phyloP scores from a whole-genome alignment of 352 stramenopile species.

The Pilasporangium apinafurcum region DNA sequence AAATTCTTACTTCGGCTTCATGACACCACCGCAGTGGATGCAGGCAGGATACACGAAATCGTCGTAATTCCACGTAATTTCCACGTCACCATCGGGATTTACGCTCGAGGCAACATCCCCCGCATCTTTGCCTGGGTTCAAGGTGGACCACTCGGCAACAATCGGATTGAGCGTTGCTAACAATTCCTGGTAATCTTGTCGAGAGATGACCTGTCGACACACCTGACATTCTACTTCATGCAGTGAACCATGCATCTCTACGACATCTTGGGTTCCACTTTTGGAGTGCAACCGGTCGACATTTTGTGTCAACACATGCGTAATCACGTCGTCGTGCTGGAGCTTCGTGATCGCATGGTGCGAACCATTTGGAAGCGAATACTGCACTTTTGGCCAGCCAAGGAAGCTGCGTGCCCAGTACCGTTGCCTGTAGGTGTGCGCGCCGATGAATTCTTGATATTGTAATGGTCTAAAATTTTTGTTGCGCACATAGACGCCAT shows the following conservation, averaged over 20 bases:
- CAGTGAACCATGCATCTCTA: conserved; percentile 93
- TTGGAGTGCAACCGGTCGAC: conserved; percentile 94
- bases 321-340: conserved; percentile 34
- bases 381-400: conserved; percentile 80
- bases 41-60: conserved; percentile 79
- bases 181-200: conserved; percentile 84
- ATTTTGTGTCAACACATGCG: conserved; percentile 94
- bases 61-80: conserved; percentile 82
- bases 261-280: conserved; percentile 83
- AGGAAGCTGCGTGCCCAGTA: conserved; percentile 93
- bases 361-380: conserved; percentile 79
- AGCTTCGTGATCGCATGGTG: conserved; percentile 87
- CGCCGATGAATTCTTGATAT: conserved; percentile 89
- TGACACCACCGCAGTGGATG: conserved; percentile 62
- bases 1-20: conserved; percentile 61
- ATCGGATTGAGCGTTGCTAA: conserved; percentile 80
- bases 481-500: conserved; percentile 92
- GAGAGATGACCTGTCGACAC: conserved; percentile 57
- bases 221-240: conserved; percentile 82
- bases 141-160: conserved; percentile 29
- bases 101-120: conserved; percentile 75
- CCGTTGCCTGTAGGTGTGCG: conserved; percentile 77
- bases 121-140: conserved; percentile 22
- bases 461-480: conserved; percentile 94
- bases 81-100: conserved; percentile 92